A percentile compares a stretch with the other conserved stretches of the same genome.
Conservation (phyloP, 2,329 filamentous ascomycete species). For the Epichloe glyceriae region DNA sequence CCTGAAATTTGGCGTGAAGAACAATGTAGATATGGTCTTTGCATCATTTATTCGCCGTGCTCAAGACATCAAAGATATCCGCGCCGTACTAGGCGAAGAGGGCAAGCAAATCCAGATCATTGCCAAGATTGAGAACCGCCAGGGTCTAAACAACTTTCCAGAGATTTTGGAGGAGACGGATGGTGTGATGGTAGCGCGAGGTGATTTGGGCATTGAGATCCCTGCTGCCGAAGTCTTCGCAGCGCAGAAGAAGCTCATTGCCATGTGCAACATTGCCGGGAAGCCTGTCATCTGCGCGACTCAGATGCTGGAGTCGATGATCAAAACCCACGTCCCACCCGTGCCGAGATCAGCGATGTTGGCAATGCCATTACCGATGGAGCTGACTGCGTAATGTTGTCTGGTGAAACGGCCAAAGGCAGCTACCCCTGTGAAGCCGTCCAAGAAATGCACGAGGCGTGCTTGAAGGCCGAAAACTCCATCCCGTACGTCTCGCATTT, state of each 20-base stretch:
- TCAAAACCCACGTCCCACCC: conserved; percentile 97
- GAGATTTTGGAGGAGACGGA: conserved; percentile 94
- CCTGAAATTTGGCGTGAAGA: conserved; percentile 92
- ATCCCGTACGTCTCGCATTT: conserved; percentile 96
- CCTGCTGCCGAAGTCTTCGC: conserved; percentile 97
- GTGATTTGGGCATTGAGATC: conserved; percentile 93
- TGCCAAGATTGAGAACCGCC: conserved; percentile 99
- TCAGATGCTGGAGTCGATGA: conserved; percentile 99
- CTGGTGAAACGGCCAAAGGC: conserved; percentile 97
- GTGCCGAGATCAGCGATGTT: conserved; percentile 96
- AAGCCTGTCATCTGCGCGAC: conserved; percentile 99
- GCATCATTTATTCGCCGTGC: conserved; percentile 95
- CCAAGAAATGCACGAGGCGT: conserved; percentile 96
- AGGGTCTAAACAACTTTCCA: conserved; percentile 98
- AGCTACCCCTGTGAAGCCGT: conserved; percentile 87
- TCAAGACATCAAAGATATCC: conserved; percentile 86
- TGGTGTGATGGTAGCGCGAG: conserved; percentile 99
- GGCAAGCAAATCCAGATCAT: conserved; percentile 98
- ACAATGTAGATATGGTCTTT: conserved; percentile 98
- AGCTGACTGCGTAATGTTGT: conserved; percentile 99
- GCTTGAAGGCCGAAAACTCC: conserved; percentile 89
- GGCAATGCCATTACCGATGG: conserved; percentile 97
- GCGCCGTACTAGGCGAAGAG: conserved; percentile 76
- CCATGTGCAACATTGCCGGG: conserved; percentile 98
- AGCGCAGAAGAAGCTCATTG: conserved; percentile 99